Base-by-base conservation (phyloP, 2,329 filamentous ascomycete genomes). In the Penicillium decumbens region DNA sequence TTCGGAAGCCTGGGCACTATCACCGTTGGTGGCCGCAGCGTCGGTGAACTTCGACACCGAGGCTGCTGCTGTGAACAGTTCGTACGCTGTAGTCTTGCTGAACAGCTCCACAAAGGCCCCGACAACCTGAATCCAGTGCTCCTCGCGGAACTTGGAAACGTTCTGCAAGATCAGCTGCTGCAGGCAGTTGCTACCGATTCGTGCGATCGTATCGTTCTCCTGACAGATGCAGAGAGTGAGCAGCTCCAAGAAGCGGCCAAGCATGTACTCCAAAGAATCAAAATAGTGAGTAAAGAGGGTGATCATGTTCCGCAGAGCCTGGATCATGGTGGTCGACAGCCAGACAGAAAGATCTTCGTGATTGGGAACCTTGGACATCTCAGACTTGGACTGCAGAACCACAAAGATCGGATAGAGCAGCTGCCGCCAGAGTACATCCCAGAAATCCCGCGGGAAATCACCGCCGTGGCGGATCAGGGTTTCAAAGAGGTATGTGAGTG, bases 251-350 rank as follows among this genome's bases (percentile, higher is more conserved):
- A 98, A 97, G n/a, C 93, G 81, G 69, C 96, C 90, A 15, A 99
- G 80, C 93, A 99, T 98, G 67, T 95, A 95, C 72, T 97, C 90
- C 8, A 99, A 76, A 0, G 90, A 85, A 51, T 95, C 89, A 58
- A 98, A 99, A 72, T 97, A 98, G 71, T 99, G 95, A 0, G 95
- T 98, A 70, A 98, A 98, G 23, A 99, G 81, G 0, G 89, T 92
- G 62, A 99, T 97, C 88, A 98, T 95, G 72, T 97, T 96, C 51
- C 93, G 85, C 47, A 99, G 76, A 1, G 93, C 93, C 69, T 99
- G 93, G 35, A 99, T 98, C 89, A 99, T 96, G 7, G 93, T 99
- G 0, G 93, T 98, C 0, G 93, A 97, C 23, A 99, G 79, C 93
- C 93, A 99, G 2, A 99, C 93, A 0, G 93, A 97, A 18, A 97